These are phyloP conservation scores for Chaetomium sp. DNA, from an alignment of 2,329 filamentous ascomycete species.

Conservation along the genomic window DNA sequence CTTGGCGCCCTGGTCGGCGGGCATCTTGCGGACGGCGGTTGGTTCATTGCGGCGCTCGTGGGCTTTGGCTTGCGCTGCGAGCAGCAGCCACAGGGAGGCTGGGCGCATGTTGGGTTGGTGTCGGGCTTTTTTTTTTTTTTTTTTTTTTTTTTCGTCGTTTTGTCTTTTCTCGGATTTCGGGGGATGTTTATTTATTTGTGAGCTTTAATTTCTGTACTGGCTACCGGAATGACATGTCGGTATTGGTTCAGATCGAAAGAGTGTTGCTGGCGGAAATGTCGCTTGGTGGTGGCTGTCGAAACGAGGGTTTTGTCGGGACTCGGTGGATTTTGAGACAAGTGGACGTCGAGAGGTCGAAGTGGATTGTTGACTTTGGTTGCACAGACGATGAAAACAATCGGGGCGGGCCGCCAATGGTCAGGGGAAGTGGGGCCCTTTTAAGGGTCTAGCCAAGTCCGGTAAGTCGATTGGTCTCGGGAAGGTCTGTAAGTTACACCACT, in stretches of 20 bases:
- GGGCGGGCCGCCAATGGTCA: neutral
- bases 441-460: too few species aligned
- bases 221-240: too few species aligned
- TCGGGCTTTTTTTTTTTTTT: neutral
- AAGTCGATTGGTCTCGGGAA: too few species aligned
- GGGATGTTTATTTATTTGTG: neutral
- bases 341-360: neutral
- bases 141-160: neutral
- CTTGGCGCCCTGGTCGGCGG: conserved; percentile 63
- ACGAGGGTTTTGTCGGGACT: too few species aligned
- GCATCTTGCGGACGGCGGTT: conserved; percentile 65
- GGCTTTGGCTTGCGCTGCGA: conserved; percentile 34
- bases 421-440: neutral
- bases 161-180: neutral
- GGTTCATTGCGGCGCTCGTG: conserved; percentile 35
- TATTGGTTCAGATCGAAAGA: too few species aligned
- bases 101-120: conserved; percentile 32
- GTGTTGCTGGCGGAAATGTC: too few species aligned
- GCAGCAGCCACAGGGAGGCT: conserved; percentile 40
- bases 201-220: too few species aligned
- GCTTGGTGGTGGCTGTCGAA: too few species aligned
- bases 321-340: neutral
- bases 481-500: too few species aligned
- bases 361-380: conserved; percentile 13
- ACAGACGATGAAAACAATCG: conserved; percentile 5